These are phyloP conservation scores for Triticum urartu DNA, from an alignment of 176 grass and related monocot species.

Conservation along the genomic window DNA sequence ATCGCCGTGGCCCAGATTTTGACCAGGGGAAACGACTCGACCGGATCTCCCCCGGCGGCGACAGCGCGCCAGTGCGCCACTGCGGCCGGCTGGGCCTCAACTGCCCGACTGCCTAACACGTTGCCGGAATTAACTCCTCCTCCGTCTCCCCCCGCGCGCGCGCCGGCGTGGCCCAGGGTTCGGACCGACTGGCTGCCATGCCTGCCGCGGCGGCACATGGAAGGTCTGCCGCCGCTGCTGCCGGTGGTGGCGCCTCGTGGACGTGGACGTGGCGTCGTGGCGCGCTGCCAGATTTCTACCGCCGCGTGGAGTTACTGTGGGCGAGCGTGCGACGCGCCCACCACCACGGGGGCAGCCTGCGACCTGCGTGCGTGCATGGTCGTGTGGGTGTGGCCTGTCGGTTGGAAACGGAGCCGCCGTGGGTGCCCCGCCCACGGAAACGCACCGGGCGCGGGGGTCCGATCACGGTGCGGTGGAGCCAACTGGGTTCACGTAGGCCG, in stretches of 20 bases:
- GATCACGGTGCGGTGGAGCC: neutral
- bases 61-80: neutral
- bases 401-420: neutral
- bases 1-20: neutral
- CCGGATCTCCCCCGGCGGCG: neutral
- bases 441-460: neutral
- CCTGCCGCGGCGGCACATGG: neutral
- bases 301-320: neutral
- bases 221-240: neutral
- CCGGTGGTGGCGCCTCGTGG: neutral
- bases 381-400: neutral
- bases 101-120: neutral
- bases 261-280: neutral
- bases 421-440: neutral
- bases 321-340: neutral
- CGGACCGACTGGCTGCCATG: neutral
- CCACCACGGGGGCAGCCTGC: too few relatives aligned
- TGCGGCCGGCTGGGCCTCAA: too few relatives aligned
- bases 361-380: neutral
- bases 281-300: neutral
- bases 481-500: neutral
- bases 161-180: too few relatives aligned
- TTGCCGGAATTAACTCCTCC: neutral
- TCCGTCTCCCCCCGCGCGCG: too few relatives aligned
- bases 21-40: neutral